Evolutionary conservation across 23 red algal genomes (phyloP).

Genomic region (Gracilaria vermiculophylla): DNA sequence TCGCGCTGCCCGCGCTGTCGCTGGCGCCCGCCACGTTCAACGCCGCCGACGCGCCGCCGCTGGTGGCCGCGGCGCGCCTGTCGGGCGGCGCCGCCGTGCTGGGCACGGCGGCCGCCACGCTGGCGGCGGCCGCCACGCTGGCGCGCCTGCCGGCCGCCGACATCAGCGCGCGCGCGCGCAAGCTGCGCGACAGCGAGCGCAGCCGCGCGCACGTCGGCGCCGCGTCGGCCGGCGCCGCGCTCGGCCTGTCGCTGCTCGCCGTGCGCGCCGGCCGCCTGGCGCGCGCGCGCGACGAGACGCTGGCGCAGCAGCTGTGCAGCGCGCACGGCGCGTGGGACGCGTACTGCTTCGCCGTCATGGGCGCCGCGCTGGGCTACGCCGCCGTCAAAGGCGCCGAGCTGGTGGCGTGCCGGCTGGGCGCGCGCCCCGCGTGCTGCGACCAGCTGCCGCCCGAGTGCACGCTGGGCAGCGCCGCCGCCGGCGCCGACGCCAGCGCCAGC

Average conservation of each 20-base stretch:
- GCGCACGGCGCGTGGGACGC: neutral
- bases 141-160: neutral
- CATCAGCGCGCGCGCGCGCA: conserved; percentile 1
- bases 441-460: no score
- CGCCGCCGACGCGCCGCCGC: conserved; percentile 28
- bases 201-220: neutral
- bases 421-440: neutral
- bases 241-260: neutral
- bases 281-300: neutral
- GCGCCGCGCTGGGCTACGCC: conserved; percentile 2
- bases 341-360: conserved; percentile 44
- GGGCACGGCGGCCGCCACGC: neutral
- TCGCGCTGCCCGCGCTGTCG: conserved; percentile 7
- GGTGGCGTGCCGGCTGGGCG: neutral
- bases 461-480: no score
- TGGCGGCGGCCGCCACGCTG: neutral
- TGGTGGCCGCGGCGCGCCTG: conserved; percentile 24
- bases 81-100: neutral
- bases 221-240: neutral
- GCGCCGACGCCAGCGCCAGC: no score
- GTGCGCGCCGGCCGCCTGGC: conserved; percentile 21
- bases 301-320: neutral
- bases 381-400: neutral
- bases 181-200: neutral
- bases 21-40: conserved; percentile 13